Evolutionary conservation across 345 rosid species (phyloP).

Genomic region (Gossypium stocksii): DNA sequence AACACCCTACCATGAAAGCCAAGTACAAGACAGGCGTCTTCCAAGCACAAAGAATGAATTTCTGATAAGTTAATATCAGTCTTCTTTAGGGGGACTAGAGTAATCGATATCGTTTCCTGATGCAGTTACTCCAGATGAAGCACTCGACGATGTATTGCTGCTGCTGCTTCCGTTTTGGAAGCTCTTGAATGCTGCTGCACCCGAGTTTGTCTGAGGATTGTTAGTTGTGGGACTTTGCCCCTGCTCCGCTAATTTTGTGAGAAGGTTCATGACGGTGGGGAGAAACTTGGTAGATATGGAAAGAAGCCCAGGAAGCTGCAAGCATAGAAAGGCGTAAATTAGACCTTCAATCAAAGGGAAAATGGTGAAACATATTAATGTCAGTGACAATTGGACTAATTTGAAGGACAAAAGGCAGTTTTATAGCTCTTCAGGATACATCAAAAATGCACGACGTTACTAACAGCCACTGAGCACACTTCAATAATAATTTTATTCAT

Average conservation of each 20-base stretch:
- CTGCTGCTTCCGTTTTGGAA: constrained; percentile 38
- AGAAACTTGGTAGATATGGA: constrained; percentile 72
- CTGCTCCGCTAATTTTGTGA: constrained; percentile 69
- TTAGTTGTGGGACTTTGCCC: constrained; percentile 50
- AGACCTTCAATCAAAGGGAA: not conserved
- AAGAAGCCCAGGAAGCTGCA: constrained; percentile 84
- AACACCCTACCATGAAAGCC: not conserved
- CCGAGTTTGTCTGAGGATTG: constrained; percentile 37
- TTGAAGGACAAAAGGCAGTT: not conserved
- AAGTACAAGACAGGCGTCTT: constrained; percentile 21
- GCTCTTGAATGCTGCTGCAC: constrained; percentile 25
- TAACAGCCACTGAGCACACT: not conserved
- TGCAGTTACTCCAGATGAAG: constrained; percentile 42
- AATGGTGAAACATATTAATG: not conserved
- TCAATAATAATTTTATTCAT: not conserved
- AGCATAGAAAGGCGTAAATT: constrained; percentile 10
- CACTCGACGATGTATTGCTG: constrained; percentile 37
- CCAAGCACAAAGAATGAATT: not conserved
- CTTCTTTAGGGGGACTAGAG: constrained; percentile 48
- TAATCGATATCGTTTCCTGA: constrained; percentile 33
- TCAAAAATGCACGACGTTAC: no score
- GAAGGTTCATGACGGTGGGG: constrained; percentile 93
- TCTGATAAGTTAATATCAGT: constrained; percentile 5
- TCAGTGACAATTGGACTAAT: not conserved
- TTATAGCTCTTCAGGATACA: not conserved